A percentile compares a stretch with the other conserved stretches of the same genome.
These are phyloP conservation scores for Daphne laureola DNA, from an alignment of 441 rosid species.

Conservation along the genomic window DNA sequence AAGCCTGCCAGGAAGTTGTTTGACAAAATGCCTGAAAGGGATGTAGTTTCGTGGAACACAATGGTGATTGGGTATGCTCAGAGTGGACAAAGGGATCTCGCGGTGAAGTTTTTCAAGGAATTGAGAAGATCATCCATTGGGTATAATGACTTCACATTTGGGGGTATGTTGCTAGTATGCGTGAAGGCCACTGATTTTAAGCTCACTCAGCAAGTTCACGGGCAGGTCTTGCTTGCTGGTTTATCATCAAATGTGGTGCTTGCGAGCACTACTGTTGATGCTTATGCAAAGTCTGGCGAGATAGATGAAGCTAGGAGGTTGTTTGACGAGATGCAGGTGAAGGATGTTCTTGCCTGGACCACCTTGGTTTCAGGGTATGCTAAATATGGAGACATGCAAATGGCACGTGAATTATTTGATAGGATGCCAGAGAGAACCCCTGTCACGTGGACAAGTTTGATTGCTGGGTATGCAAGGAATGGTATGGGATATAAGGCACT, in stretches of 20 bases:
- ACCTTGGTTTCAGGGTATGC: constrained; percentile 51
- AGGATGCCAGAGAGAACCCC: constrained; percentile 46
- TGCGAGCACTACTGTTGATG: constrained; percentile 45
- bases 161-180: constrained; percentile 55
- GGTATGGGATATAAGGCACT: constrained; percentile 38
- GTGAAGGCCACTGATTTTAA: constrained; percentile 39
- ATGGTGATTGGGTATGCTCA: constrained; percentile 63
- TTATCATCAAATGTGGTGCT: constrained; percentile 49
- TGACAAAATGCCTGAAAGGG: constrained; percentile 62
- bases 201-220: constrained; percentile 61
- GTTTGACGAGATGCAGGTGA: constrained; percentile 45
- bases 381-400: constrained; percentile 40
- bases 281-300: constrained; percentile 59
- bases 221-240: constrained; percentile 67
- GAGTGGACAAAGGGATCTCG: constrained; percentile 31
- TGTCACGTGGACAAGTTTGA: constrained; percentile 56
- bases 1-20: constrained; percentile 51
- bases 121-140: constrained; percentile 44
- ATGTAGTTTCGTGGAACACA: constrained; percentile 73
- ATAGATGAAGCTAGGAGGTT: constrained; percentile 32
- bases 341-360: constrained; percentile 50
- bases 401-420: constrained; percentile 33
- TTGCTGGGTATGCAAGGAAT: constrained; percentile 48
- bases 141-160: constrained; percentile 56
- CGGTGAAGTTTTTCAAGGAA: constrained; percentile 43